Evolutionary conservation across 2,329 filamentous ascomycete species (phyloP).

Genomic region (Colletotrichum endophyticum): DNA sequence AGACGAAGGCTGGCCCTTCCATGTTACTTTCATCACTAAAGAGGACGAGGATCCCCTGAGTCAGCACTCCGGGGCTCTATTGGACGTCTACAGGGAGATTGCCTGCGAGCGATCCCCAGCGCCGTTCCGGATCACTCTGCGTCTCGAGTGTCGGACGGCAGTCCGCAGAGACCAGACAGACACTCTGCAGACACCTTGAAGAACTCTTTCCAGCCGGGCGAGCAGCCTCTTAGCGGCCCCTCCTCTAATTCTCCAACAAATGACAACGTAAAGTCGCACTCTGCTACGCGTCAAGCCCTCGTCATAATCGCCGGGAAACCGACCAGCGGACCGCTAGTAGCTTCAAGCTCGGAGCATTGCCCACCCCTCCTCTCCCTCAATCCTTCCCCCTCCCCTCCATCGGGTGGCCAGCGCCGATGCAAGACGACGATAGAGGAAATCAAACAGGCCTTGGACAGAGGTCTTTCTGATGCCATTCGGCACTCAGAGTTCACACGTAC

Average conservation of each 20-base stretch:
- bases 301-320: background rate
- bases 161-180: background rate
- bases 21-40: background rate
- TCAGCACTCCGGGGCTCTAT: background rate
- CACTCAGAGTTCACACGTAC: background rate
- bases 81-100: background rate
- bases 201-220: background rate
- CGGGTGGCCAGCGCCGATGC: constrained; percentile 2
- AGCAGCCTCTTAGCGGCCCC: background rate
- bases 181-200: background rate
- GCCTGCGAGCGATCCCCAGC: background rate
- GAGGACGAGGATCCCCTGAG: background rate
- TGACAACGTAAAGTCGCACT: background rate
- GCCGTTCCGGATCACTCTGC: background rate
- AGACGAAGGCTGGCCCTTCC: background rate
- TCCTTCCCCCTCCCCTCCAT: background rate
- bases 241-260: background rate
- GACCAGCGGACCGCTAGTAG: background rate
- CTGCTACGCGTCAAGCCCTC: background rate
- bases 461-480: background rate
- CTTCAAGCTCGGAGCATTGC: background rate
- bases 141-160: background rate
- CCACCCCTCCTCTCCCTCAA: background rate
- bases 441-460: background rate
- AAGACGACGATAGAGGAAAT: background rate